Evolutionary conservation across 345 rosid species (phyloP).

Genomic region (Lepidium sativum): DNA sequence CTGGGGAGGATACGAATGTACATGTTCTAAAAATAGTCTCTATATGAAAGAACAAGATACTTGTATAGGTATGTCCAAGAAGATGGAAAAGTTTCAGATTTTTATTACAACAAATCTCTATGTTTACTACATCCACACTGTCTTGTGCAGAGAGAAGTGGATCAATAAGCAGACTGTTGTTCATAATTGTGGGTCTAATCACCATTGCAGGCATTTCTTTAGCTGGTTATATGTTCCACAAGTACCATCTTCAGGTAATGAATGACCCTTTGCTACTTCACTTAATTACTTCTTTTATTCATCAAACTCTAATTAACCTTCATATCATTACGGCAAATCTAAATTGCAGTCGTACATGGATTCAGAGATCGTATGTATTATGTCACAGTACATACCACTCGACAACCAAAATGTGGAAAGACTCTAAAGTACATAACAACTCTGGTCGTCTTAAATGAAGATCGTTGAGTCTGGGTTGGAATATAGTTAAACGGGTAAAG

Average conservation of each 20-base stretch:
- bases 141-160: slow-evolving; percentile 55
- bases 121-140: slow-evolving; percentile 23
- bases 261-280: background rate
- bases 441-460: background rate
- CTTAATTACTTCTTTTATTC: background rate
- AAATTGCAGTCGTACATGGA: slow-evolving; percentile 84
- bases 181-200: slow-evolving; percentile 37
- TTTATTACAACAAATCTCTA: background rate
- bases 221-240: slow-evolving; percentile 70
- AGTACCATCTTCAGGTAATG: slow-evolving; percentile 77
- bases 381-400: slow-evolving; percentile 97
- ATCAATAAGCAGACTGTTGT: slow-evolving; percentile 51
- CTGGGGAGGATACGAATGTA: slow-evolving; percentile 85
- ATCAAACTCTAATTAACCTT: background rate
- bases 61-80: slow-evolving; percentile 59
- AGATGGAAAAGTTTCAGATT: background rate
- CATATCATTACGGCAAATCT: background rate
- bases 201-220: slow-evolving; percentile 39
- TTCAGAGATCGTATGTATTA: slow-evolving; percentile 73
- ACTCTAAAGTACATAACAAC: background rate
- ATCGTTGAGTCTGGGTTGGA: background rate
- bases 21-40: slow-evolving; percentile 53
- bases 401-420: slow-evolving; percentile 38
- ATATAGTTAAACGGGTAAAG: background rate
- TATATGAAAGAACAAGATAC: slow-evolving; percentile 64